Conservation (phyloP, 2,329 filamentous ascomycete species). For the Pseudophaeomoniella oleicola region DNA sequence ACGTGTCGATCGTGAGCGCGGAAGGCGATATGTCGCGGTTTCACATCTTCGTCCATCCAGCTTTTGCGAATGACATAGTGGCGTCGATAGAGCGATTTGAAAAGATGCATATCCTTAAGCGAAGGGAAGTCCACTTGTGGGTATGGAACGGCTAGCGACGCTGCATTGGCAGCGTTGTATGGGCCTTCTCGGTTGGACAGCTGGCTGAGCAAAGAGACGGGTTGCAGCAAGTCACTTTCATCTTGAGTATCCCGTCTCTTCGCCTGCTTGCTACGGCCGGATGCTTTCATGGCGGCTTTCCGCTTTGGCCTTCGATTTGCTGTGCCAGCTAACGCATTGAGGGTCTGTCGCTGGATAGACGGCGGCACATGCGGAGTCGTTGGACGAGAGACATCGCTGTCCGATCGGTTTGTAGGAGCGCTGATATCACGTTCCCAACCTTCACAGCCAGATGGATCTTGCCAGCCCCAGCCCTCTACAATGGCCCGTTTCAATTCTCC, state of each 20-base stretch:
- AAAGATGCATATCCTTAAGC: slow-evolving; percentile 74
- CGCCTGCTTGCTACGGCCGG: slow-evolving; percentile 35
- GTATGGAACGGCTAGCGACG: slow-evolving; percentile 67
- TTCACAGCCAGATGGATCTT: slow-evolving; percentile 61
- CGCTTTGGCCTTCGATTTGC: slow-evolving; percentile 27
- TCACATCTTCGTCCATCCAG: slow-evolving; percentile 74
- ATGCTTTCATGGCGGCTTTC: slow-evolving; percentile 30
- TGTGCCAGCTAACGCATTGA: slow-evolving; percentile 8
- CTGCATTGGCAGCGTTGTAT: slow-evolving; percentile 71
- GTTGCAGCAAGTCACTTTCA: slow-evolving; percentile 21
- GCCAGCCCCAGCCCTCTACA: slow-evolving; percentile 91
- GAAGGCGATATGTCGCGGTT: slow-evolving; percentile 86
- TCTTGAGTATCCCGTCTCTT: slow-evolving; percentile 39
- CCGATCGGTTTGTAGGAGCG: slow-evolving; percentile 9
- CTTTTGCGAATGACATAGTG: slow-evolving; percentile 80
- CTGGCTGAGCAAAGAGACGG: slow-evolving; percentile 31
- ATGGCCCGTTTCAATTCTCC: slow-evolving; percentile 81
- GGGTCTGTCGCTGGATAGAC: neutral
- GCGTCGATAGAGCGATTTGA: slow-evolving; percentile 89
- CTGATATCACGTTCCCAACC: slow-evolving; percentile 74
- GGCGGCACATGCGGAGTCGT: slow-evolving; percentile 1
- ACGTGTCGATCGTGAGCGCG: slow-evolving; percentile 93
- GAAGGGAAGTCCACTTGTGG: slow-evolving; percentile 65
- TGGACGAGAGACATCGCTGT: slow-evolving; percentile 6
- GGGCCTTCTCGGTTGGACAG: slow-evolving; percentile 57